Evolutionary conservation across 2,329 filamentous ascomycete genomes (phyloP), one percentile per base, ranked within the genome.

Genomic region (Massarina eburnea): DNA sequence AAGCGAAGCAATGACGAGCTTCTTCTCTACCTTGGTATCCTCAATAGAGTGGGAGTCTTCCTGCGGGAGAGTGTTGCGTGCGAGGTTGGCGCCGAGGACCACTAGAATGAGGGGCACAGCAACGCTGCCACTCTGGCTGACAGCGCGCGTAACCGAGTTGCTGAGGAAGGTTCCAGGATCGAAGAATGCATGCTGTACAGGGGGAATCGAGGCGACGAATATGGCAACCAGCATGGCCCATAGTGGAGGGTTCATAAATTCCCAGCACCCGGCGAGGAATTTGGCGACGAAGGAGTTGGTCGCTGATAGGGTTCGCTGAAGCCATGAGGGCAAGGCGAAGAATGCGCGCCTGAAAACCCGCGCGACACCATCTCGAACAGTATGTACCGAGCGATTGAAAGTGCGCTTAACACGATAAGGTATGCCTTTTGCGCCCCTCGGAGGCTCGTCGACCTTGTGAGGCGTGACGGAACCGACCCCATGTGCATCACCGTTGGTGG

Each of bases 141-240:
- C 81, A 15, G 94, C 94, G 41, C 87, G 86, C 8, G 91, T 96
- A 45, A 96, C 88, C 26, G 91, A 96, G 73, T 95, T 97, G 69
- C 88, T 86, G 59, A 99, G 76, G 62, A 99, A 96, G 0, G 91
- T 91, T 15, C 89, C 92, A 29, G 91, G 84, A 41, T 85, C 79
- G 72, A 97, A 99, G 75, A 99, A 96, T 15, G 94, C 74, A 32
- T 79, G 76, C 68, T 99, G 92, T 7, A 99, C 80, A 1, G 76
- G 65, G 0, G 94, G 94, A 5, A 96, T 82, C 1, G 91, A 95
- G 2, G 94, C 94, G 5, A 99, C 88, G 40, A 96, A 73, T 36
- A 97, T 85, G n/a, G 94, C 89, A 30, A 85, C 76, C 26, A 97
- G 76, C 94, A 99, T 97, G 22, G 94, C 91, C 91, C 91, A 97